A percentile compares a stretch with the other conserved stretches of the same genome.
Evolutionary conservation across 108 stramenopile genomes (phyloP).

Genomic region (Fragilariopsis cylindrus): DNA sequence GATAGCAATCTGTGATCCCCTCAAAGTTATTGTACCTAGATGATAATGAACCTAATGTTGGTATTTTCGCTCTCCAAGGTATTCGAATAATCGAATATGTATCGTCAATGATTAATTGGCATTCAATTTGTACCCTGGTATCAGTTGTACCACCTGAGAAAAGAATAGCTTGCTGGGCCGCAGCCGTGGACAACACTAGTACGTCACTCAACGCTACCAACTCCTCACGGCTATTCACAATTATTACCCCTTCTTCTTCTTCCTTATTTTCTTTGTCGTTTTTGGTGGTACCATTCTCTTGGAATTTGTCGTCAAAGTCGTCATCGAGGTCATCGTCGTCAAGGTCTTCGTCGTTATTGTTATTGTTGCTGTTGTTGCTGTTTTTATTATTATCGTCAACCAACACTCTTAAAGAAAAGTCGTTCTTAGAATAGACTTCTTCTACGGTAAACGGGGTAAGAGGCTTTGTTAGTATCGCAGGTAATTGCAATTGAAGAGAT

Average conservation of each 20-base stretch:
- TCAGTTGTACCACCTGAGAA: neutral
- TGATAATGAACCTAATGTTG: neutral
- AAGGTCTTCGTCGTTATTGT: neutral
- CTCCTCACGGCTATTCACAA: conserved; percentile 27
- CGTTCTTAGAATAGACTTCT: conserved; percentile 10
- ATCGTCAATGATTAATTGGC: conserved; percentile 21
- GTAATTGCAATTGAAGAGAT: conserved; percentile 25
- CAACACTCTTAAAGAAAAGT: neutral
- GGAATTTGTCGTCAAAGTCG: neutral
- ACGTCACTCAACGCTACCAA: conserved; percentile 30
- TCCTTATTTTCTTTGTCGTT: neutral
- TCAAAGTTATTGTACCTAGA: neutral
- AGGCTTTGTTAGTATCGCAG: conserved; percentile 22
- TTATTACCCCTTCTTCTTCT: neutral
- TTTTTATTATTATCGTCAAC: conserved; percentile 9
- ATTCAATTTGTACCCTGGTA: neutral
- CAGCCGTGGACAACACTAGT: conserved; percentile 29
- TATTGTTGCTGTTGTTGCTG: neutral
- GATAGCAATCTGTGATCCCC: conserved; percentile 18
- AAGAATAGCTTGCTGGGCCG: conserved; percentile 20
- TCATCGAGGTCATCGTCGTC: neutral
- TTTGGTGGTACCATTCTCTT: neutral
- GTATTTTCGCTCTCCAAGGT: conserved; percentile 30
- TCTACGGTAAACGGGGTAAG: conserved; percentile 13
- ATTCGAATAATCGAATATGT: conserved; percentile 16